These are phyloP conservation scores for Pezicula rhizophila DNA, from an alignment of 2,329 filamentous ascomycete species.

Conservation along the genomic window DNA sequence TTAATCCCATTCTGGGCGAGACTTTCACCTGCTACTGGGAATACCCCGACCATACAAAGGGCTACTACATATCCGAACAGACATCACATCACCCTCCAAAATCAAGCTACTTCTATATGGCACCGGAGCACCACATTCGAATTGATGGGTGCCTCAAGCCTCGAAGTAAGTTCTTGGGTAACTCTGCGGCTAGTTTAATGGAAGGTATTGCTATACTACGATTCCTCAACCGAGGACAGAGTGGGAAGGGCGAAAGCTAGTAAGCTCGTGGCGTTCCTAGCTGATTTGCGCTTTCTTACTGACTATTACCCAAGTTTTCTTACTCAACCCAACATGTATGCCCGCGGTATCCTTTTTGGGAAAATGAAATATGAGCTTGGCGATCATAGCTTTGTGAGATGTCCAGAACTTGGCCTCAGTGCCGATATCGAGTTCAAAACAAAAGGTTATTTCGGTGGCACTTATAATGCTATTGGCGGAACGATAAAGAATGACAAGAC, in stretches of 20 bases:
- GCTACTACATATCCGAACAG: conserved; percentile 96
- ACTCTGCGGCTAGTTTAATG: conserved; percentile 97
- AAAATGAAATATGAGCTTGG: conserved; percentile 99
- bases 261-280: conserved; percentile 39
- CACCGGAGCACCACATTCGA: conserved; percentile 84
- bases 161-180: conserved; percentile 89
- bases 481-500: conserved; percentile 83
- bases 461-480: conserved; percentile 93
- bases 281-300: background rate
- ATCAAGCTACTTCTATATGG: conserved; percentile 99
- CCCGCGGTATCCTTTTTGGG: conserved; percentile 89
- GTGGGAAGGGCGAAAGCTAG: conserved; percentile 77
- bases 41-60: conserved; percentile 73
- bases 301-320: conserved; percentile 55
- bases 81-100: conserved; percentile 98
- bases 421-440: conserved; percentile 98
- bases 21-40: conserved; percentile 96
- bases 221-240: conserved; percentile 69
- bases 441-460: conserved; percentile 93
- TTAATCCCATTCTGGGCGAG: conserved; percentile 95
- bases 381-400: conserved; percentile 88
- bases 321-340: conserved; percentile 99
- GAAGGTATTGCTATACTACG: conserved; percentile 87
- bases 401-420: conserved; percentile 77
- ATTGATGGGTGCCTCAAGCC: conserved; percentile 96